Evolutionary conservation across 768 basidiomycete species (phyloP).

Genomic region (Mycena rosella): DNA sequence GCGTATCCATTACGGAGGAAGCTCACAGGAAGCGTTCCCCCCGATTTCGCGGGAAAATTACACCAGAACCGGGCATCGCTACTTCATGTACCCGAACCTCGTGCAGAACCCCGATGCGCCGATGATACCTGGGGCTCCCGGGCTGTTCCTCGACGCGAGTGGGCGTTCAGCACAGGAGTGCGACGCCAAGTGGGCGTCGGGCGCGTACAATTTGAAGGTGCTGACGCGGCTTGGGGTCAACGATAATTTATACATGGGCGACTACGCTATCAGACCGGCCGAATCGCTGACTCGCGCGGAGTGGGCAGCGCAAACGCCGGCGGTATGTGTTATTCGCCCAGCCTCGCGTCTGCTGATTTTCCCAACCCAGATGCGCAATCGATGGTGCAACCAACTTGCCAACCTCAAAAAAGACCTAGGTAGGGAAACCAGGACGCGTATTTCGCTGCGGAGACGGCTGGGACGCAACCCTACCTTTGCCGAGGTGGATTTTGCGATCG

Average conservation of each 20-base stretch:
- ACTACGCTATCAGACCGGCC: conserved; percentile 13
- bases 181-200: neutral
- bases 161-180: conserved; percentile 4
- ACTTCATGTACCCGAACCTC: conserved; percentile 30
- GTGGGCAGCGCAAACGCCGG: neutral
- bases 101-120: conserved; percentile 28
- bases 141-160: conserved; percentile 24
- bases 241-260: conserved; percentile 23
- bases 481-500: conserved; percentile 37
- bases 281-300: conserved; percentile 14
- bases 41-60: conserved; percentile 3
- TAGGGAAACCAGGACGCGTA: conserved; percentile 38
- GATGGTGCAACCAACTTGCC: conserved; percentile 46
- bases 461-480: conserved; percentile 42
- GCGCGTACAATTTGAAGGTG: conserved; percentile 12
- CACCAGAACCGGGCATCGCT: conserved; percentile 16
- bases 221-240: conserved; percentile 8
- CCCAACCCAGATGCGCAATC: conserved; percentile 41
- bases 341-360: no score
- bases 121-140: conserved; percentile 32
- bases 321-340: neutral
- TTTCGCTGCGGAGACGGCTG: conserved; percentile 43
- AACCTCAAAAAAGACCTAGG: conserved; percentile 44
- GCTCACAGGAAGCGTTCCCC: conserved; percentile 1
- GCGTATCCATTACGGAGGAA: conserved; percentile 18